Base-by-base conservation (phyloP, 2,329 filamentous ascomycete genomes). In the Cercospora janseana region DNA sequence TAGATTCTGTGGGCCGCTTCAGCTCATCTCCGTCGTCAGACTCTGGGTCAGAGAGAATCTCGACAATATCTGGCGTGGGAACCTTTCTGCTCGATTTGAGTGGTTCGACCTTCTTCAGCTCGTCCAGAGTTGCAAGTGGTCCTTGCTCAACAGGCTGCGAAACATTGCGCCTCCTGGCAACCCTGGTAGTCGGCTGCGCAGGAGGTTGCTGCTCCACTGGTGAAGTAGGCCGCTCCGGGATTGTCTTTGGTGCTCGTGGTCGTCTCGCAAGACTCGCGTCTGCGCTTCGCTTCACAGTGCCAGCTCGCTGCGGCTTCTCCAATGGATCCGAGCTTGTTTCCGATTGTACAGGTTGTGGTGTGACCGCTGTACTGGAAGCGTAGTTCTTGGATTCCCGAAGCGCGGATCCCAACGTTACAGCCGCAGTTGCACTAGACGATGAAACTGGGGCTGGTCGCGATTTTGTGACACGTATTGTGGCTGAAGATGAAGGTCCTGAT, bases 211-310 rank as follows among this genome's bases (percentile, higher is more conserved):
- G 50, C 23, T 55, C 55, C 9, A 54, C 61, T 4, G 63, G 62
- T 6, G 62, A 65, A 6, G 49, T 47, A 18, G 61, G 58, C 35
- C 61, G 49, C 28, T 62, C 63, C 27, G 52, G 60, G 34, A 49
- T 28, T 24, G 56, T 57, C 16, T 56, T 59, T 8, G 58, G 55
- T 27, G 60, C 59, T 49, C 65, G 53, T n/a, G 66, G 67, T 46
- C 67, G 52, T 50, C 67, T 48, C 8, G 67, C 67, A 7, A 69
- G 60, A 38, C 66, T 69, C 4, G 67, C 63, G 52, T 69, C 67
- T 47, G 63, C 67, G 35, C 61, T 62, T 18, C 67, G 53, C 45
- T 65, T 66, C 7, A 54, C 53, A 1, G 60, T 59, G 5, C 54
- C 58, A 6, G 53, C 46, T 42, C 60, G 54, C 41, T 52, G 55